Evolutionary conservation across 225 moss, liverwort and hornwort genomes (phyloP), one percentile per base, ranked within the genome.

Genomic region (Pleurozium schreberi): DNA sequence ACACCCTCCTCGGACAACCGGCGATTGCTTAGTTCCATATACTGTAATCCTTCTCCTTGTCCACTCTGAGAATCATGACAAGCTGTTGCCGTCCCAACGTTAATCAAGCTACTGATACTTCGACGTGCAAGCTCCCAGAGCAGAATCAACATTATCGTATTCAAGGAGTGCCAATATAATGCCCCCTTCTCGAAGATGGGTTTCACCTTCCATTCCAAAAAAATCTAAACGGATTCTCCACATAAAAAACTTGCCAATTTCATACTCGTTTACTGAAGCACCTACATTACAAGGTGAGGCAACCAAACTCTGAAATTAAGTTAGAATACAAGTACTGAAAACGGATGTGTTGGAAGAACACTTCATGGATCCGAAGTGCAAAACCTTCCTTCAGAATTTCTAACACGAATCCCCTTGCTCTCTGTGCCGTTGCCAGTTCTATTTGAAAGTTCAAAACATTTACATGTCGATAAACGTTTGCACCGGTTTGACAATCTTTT

Each of bases 31-130:
- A 95, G 93, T 92, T 97, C 98, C 59, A 94, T 95, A 87, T 92
- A 95, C 17, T n/a, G n/a, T n/a, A n/a, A n/a, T 96, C 96, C 78
- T 96, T 95, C 86, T 98, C 98, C 84, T 95, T 95, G 82, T 97
- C 98, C 78, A 97, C 97, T 88, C 95, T 92, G 18, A 97, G 97
- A 53, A 94, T 95, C 95, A 98, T 95, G 27, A 95, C 95, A 55
- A 97, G 97, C 90, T 94, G 95, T 62, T 97, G 95, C 81, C 90
- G 94, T 60, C 96, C 96, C 97, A 34, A 97, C 94, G 94, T 95
- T 94, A 59, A 59, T 80, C 59, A 59, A 80, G 28, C 59, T 59
- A 42, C 59, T 42, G 19, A 30, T 60, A 60, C 60, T 42, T 80
- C 42, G 80, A 42, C 18, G 12, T 19, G 30, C 80, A 42, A 80